A percentile compares a stretch with the other conserved stretches of the same genome.
phyloP scores from a whole-genome alignment of 768 basidiomycete genomes.

The Scleroderma bovista region DNA sequence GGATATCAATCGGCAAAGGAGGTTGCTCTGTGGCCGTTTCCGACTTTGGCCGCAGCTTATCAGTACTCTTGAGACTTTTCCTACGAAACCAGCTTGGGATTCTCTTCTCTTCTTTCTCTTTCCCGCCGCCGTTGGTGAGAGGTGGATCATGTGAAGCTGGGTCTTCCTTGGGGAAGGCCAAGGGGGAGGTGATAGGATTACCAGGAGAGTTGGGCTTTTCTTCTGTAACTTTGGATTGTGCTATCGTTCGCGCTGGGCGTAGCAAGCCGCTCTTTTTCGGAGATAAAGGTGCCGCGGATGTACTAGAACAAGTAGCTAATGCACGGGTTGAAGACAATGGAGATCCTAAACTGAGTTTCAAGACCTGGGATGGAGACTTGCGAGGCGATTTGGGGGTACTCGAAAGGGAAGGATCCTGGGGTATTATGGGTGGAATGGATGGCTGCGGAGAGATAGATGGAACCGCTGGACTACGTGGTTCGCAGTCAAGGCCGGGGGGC shows the following conservation, averaged over 20 bases:
- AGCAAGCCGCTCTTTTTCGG: constrained; percentile 18
- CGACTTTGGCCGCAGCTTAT: constrained; percentile 18
- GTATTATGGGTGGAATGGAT: constrained; percentile 16
- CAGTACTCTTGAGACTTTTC: constrained; percentile 15
- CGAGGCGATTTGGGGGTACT: constrained; percentile 19
- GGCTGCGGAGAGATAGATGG: constrained; percentile 14
- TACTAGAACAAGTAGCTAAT: constrained; percentile 7
- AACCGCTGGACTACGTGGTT: constrained; percentile 13
- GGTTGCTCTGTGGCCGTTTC: constrained; percentile 13
- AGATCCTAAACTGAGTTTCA: constrained; percentile 14
- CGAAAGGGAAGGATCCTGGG: constrained; percentile 10
- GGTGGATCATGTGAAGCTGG: constrained; percentile 25
- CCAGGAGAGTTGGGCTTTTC: constrained; percentile 14
- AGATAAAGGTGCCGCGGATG: constrained; percentile 15
- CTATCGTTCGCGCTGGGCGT: constrained; percentile 16
- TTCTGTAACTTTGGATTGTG: constrained; percentile 9
- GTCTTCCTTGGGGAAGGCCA: constrained; percentile 17
- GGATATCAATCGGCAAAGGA: constrained; percentile 9
- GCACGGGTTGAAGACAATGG: constrained; percentile 4
- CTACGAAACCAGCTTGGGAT: constrained; percentile 27
- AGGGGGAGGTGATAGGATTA: constrained; percentile 10
- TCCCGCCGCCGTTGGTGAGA: constrained; percentile 23
- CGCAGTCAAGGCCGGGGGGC: constrained; percentile 35
- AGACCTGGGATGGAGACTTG: constrained; percentile 12
- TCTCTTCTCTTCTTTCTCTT: constrained; percentile 40